Evolutionary conservation across 345 rosid species (phyloP), one percentile per base, ranked within the genome.

Genomic region (Ailanthus altissimus): DNA sequence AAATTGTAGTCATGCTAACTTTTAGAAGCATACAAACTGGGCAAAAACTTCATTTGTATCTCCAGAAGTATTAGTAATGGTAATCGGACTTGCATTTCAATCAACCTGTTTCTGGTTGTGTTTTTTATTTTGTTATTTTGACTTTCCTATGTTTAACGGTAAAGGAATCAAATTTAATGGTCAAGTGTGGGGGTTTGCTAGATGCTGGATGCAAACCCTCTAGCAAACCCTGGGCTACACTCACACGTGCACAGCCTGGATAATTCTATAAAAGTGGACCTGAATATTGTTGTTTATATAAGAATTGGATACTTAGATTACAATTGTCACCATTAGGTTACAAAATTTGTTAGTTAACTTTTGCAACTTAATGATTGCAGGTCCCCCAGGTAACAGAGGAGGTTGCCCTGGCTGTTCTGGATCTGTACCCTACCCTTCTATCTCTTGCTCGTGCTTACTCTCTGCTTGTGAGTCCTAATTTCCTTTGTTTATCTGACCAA

Each of bases 381-480:
- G 90, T 94, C 32, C 91, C 95, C 1, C 97, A 93, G 60, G 98
- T 93, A 40, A 93, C 97, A 0, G 97, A 91, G 86, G 98, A 90
- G 67, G 70, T 86, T 26, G 95, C 98, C 42, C 43, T 94, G 58
- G 86, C 91, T 26, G 93, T 93, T 84, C 49, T 93, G 59, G 91
- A 93, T 77, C 81, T 89, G 86, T 90, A 91, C 77, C 98, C 99
- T 70, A 95, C 99, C 36, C 80, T 90, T 67, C 1, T 83, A 13
- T 90, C 98, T 83, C 99, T 95, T 73, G 97, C 97, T 75, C 76
- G 32, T 67, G 94, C 99, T 50, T 93, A 93, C 77, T 88, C 93
- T 81, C 80, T 78, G 51, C 92, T 95, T 75, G 99, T 93, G 88
- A 90, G 99, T 88, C 38, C 77, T 69, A 7, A 49, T 38, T 53